Percentiles rank a stretch among this genome's conserved stretches.
phyloP scores from a whole-genome alignment of 495 filamentous ascomycete genomes.

The Penicillium paxilli region DNA sequence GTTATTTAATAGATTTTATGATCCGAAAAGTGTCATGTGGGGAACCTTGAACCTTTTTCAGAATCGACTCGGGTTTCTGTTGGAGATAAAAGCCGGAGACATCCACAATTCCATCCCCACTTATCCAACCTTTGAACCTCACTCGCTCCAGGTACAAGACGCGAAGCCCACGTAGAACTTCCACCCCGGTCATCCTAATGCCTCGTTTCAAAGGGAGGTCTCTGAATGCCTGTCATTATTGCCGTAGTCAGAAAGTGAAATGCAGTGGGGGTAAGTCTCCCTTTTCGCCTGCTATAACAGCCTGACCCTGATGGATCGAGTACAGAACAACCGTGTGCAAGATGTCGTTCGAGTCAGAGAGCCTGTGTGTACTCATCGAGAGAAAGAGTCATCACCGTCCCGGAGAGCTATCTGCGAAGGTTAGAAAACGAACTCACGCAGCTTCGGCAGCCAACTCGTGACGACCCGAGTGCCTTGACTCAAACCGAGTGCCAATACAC shows the following conservation, averaged over 20 bases:
- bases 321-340: background rate
- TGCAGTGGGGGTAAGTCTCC: background rate
- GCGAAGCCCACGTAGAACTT: no score
- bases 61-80: no score
- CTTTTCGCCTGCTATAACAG: background rate
- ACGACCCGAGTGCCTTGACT: background rate
- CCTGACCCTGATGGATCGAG: background rate
- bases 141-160: no score
- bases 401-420: background rate
- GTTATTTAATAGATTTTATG: no score
- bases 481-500: background rate
- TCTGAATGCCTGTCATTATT: background rate
- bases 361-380: background rate
- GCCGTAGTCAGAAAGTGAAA: background rate
- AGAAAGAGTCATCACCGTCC: background rate
- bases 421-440: background rate
- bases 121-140: no score
- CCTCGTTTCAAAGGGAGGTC: constrained; percentile 8
- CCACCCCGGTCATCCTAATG: no score
- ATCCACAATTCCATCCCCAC: no score
- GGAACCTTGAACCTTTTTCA: no score
- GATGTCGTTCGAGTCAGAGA: background rate
- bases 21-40: no score
- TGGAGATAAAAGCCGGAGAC: no score
- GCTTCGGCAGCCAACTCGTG: background rate